A percentile compares a stretch with the other conserved stretches of the same genome.
Conservation (phyloP, 2,329 filamentous ascomycete species). For the Pestalotiopsis sp. region DNA sequence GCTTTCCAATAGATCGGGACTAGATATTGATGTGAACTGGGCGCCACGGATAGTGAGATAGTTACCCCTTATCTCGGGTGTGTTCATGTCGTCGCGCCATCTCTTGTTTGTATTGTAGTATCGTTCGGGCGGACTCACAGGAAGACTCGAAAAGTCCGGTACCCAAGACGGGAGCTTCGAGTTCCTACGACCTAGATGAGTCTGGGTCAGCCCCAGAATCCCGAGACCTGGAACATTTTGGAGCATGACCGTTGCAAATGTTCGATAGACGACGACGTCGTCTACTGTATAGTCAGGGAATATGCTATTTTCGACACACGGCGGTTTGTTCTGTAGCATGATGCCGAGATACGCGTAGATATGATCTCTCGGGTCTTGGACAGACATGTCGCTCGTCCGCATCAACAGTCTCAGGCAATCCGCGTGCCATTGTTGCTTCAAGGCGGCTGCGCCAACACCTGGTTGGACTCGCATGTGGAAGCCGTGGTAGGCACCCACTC, state of each 20-base stretch:
- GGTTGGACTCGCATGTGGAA: background rate
- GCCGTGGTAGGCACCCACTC: too few relatives aligned
- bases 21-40: background rate
- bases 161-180: background rate
- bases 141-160: background rate
- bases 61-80: background rate
- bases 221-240: background rate
- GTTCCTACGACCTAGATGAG: background rate
- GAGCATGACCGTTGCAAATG: background rate
- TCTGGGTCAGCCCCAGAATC: background rate
- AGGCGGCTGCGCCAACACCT: background rate
- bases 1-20: background rate
- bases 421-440: background rate
- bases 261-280: background rate
- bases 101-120: background rate
- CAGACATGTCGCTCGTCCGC: background rate
- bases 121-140: background rate
- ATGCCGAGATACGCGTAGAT: background rate
- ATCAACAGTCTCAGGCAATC: background rate
- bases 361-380: background rate
- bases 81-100: background rate
- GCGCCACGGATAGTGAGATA: background rate
- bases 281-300: background rate
- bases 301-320: background rate
- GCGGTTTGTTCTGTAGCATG: background rate